A percentile compares a stretch with the other conserved stretches of the same genome.
Conservation (phyloP, 164 flowering plant species). For the Litsea cubeba region DNA sequence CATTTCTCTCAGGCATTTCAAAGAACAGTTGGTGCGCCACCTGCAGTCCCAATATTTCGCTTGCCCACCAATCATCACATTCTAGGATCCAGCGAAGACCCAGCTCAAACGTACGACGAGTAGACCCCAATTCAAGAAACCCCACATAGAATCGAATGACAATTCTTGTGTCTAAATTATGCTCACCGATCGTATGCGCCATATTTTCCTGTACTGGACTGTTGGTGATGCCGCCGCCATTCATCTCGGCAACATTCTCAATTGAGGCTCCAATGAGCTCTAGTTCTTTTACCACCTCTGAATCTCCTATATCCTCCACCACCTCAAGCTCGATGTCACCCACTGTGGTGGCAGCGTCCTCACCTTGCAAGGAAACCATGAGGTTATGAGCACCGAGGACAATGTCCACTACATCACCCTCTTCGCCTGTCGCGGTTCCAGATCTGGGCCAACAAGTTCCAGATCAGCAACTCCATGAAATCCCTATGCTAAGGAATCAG, state of each 20-base stretch:
- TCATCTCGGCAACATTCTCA: slow-evolving; percentile 86
- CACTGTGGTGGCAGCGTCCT: slow-evolving; percentile 49
- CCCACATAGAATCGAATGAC: too few species aligned
- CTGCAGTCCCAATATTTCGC: too few species aligned
- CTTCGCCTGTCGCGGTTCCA: slow-evolving; percentile 47
- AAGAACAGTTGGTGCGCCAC: slow-evolving; percentile 27
- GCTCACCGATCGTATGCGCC: too few species aligned
- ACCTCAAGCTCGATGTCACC: slow-evolving; percentile 58
- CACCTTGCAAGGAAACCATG: slow-evolving; percentile 88
- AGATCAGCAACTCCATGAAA: slow-evolving; percentile 59
- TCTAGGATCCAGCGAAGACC: too few species aligned
- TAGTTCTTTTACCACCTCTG: slow-evolving; percentile 44
- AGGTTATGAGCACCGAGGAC: slow-evolving; percentile 77
- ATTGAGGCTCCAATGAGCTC: slow-evolving; percentile 87
- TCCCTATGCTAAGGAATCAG: slow-evolving; percentile 41
- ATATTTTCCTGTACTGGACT: slow-evolving; percentile 37
- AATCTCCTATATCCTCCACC: slow-evolving; percentile 40
- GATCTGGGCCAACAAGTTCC: slow-evolving; percentile 70
- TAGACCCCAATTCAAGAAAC: too few species aligned
- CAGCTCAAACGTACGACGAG: too few species aligned
- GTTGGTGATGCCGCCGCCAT: slow-evolving; percentile 73
- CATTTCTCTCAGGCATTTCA: slow-evolving; percentile 33
- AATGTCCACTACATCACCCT: slow-evolving; percentile 64
- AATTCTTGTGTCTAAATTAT: too few species aligned
- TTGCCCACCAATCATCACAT: too few species aligned